phyloP scores from a whole-genome alignment of 768 basidiomycete genomes.

The Lanmaoa rubissima region DNA sequence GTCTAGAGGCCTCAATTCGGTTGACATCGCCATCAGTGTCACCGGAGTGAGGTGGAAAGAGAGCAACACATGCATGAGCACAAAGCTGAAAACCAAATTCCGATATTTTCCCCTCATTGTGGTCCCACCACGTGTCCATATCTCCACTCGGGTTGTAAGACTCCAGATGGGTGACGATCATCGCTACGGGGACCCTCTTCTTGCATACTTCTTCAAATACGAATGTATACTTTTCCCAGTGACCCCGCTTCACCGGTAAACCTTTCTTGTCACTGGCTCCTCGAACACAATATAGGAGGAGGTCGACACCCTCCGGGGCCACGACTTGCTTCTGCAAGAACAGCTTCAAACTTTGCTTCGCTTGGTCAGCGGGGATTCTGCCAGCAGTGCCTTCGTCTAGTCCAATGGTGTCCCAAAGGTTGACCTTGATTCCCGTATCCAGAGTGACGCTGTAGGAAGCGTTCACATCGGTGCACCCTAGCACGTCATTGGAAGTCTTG shows the following conservation, averaged over 20 bases:
- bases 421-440: constrained; percentile 15
- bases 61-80: constrained; percentile 38
- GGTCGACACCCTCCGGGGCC: constrained; percentile 21
- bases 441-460: constrained; percentile 15
- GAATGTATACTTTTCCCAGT: constrained; percentile 21
- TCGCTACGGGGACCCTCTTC: constrained; percentile 23
- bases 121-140: constrained; percentile 38
- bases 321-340: constrained; percentile 29
- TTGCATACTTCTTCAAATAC: constrained; percentile 27
- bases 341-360: constrained; percentile 17
- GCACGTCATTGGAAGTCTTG: constrained; percentile 26
- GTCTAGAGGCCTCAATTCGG: constrained; percentile 10
- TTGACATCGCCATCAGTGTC: constrained; percentile 1
- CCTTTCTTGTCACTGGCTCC: constrained; percentile 14
- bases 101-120: constrained; percentile 27
- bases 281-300: constrained; percentile 31
- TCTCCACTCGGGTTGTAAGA: constrained; percentile 22
- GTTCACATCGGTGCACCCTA: constrained; percentile 30
- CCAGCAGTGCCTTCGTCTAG: constrained; percentile 32
- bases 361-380: constrained; percentile 10
- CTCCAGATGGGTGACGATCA: constrained; percentile 30
- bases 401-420: constrained; percentile 37
- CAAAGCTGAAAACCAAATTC: constrained; percentile 32
- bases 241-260: constrained; percentile 15
- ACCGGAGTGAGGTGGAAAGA: constrained; percentile 6